Conservation (phyloP, 129 eudicot species). For the Cynara cardunculus region DNA sequence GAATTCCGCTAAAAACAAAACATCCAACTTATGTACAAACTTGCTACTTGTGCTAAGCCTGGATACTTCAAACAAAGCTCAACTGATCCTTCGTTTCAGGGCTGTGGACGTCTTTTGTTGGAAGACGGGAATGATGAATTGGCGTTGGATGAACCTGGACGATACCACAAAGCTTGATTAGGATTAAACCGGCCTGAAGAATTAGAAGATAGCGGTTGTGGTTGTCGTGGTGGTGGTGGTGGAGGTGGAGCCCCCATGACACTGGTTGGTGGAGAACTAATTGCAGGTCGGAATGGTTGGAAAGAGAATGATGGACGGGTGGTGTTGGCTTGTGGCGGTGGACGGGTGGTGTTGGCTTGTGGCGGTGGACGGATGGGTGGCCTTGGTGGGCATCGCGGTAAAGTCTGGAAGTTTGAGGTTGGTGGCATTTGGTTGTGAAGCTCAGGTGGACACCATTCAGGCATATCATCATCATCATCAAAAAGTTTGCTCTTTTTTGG, state of each 20-base stretch:
- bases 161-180: constrained; percentile 20
- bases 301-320: constrained; percentile 25
- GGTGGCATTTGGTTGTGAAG: constrained; percentile 27
- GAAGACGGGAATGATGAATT: constrained; percentile 10
- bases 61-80: neutral
- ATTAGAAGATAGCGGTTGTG: neutral
- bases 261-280: constrained; percentile 6
- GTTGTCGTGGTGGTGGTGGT: neutral
- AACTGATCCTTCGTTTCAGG: constrained; percentile 7
- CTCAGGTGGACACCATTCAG: constrained; percentile 71
- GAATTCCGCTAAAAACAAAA: neutral
- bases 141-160: constrained; percentile 7
- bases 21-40: constrained; percentile 33
- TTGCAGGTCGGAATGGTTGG: constrained; percentile 37
- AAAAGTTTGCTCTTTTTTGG: constrained; percentile 36
- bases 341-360: constrained; percentile 21
- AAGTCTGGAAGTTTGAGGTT: constrained; percentile 13
- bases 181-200: constrained; percentile 7
- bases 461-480: constrained; percentile 63
- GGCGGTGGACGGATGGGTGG: constrained; percentile 30
- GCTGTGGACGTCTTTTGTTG: constrained; percentile 25
- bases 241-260: constrained; percentile 12
- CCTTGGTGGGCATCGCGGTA: constrained; percentile 22
- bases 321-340: constrained; percentile 22
- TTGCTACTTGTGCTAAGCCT: neutral